Evolutionary conservation across 2,329 filamentous ascomycete species (phyloP), one percentile per base, ranked within the genome.

Genomic region (Venturia effusa): DNA sequence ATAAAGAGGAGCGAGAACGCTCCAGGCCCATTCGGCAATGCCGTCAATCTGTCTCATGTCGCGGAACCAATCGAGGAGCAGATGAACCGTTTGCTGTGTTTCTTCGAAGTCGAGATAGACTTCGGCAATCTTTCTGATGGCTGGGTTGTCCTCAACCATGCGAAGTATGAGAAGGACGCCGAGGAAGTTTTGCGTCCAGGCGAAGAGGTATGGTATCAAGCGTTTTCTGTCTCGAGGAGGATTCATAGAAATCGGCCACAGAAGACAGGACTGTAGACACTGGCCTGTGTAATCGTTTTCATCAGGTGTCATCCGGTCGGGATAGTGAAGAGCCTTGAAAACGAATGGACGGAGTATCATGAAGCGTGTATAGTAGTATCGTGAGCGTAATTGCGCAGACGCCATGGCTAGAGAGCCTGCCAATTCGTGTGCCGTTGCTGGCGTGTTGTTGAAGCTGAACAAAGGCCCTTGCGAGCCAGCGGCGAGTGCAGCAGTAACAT

Each of bases 171-270:
- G 68, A 30, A 87, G 73, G 30, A 85, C 81, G 3, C 81, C 81
- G 55, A 87, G 76, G 51, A 87, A 77, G 66, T 84, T 85, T 67
- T 86, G 83, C 10, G 83, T 83, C 81, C 84, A 87, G 63, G 84
- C 83, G 69, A 85, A 86, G 1, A 83, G 68, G 64, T 81, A 80
- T 0, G 84, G 84, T 0, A 87, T 74, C 5, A 87, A 75, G 41
- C 84, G 75, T 71, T 87, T 87, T 70, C 80, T 80, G 62, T 79
- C 76, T 66, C 80, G 81, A 0, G 81, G 78, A 0, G 84, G 84
- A 8, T 81, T 80, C 74, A 86, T 79, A 27, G 79, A 77, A 30
- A 87, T 76, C 1, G 84, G 84, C 84, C 84, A 87, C 64, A 81
- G 77, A 17, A 86, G 73, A n/a, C 79, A 81, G 1, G 81, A 78